phyloP scores from a whole-genome alignment of 495 filamentous ascomycete genomes.

The Podospora fimiseda region DNA sequence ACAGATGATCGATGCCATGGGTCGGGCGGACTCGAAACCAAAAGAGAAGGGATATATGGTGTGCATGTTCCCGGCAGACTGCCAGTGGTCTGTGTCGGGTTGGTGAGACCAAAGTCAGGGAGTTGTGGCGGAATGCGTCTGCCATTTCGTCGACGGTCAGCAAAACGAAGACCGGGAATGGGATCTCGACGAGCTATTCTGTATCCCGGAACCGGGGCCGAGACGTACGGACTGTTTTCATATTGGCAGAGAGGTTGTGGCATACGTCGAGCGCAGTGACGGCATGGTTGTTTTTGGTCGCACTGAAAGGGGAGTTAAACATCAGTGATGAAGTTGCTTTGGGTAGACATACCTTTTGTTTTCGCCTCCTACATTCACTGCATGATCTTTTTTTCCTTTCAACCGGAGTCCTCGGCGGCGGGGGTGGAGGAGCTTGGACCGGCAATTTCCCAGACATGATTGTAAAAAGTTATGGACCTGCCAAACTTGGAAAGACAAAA shows the following conservation, averaged over 20 bases:
- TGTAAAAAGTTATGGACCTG: too few relatives aligned
- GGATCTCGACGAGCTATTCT: background rate
- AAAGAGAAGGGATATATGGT: background rate
- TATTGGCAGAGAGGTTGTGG: constrained; percentile 10
- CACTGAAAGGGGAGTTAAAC: background rate
- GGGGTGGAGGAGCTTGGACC: background rate
- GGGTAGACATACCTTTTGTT: constrained; percentile 12
- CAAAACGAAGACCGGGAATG: background rate
- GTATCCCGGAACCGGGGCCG: background rate
- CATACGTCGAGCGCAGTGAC: constrained; percentile 11
- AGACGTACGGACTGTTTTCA: constrained; percentile 9
- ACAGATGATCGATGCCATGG: background rate
- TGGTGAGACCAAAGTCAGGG: background rate
- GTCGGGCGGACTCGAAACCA: background rate
- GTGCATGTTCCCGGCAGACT: background rate
- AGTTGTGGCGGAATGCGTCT: background rate
- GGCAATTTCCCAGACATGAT: background rate
- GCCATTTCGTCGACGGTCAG: background rate
- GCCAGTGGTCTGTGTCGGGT: background rate
- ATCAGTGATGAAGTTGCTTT: background rate
- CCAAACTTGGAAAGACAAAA: background rate
- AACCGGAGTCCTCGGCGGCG: background rate
- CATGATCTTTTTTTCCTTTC: constrained; percentile 12
- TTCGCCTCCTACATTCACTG: constrained; percentile 12
- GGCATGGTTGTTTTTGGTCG: constrained; percentile 9